Base-by-base conservation (phyloP, 225 moss, liverwort and hornwort species). In the Thuidium tamariscinum region DNA sequence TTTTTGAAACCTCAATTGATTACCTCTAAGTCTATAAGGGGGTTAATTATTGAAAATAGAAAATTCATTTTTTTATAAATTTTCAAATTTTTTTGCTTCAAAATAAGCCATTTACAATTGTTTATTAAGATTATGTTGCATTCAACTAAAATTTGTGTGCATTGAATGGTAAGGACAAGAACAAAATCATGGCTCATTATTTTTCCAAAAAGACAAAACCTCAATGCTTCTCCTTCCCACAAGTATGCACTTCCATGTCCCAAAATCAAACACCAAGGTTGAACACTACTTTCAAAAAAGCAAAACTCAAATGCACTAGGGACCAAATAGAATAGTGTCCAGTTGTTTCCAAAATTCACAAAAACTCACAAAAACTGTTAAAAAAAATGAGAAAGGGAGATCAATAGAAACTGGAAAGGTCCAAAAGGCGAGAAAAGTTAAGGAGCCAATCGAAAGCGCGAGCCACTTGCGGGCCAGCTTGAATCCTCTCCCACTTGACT, bases 31-130 rank as follows among this genome's bases (percentile, higher is more conserved):
- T 52, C 13, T 8, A 52, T 2, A 5, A 29, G 3, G 29, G 29
- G 5, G 0, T 34, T 8, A n/a, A n/a, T 51, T 20, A 13, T 0
- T 34, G 0, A 7, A 74, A 34, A 21, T 34, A 3, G 0, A 49
- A 0, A n/a, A 52, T 11, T 34, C 0, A 5, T 8, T n/a, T 52
- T 51, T 48, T 3, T 1, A 51, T 51, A 12, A 52, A 3, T 74
- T 23, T 48, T 52, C 5, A 15, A n/a, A n/a, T 75, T 14, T 3
- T 14, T 22, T 52, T 52, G 1, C 14, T 52, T 52, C 14, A n/a
- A 75, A 74, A 34, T 22, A 75, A 8, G 52, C n/a, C n/a, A 11
- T 48, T 74, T 1, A 51, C 5, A 51, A 21, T 22, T 5, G 34
- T 8, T 13, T 51, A 21, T 21, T 8, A 34, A 34, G 21, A 51